A percentile compares a stretch with the other conserved stretches of the same genome.
Evolutionary conservation across 306 rosid species (phyloP).

Genomic region (Dalbergia oliveri): DNA sequence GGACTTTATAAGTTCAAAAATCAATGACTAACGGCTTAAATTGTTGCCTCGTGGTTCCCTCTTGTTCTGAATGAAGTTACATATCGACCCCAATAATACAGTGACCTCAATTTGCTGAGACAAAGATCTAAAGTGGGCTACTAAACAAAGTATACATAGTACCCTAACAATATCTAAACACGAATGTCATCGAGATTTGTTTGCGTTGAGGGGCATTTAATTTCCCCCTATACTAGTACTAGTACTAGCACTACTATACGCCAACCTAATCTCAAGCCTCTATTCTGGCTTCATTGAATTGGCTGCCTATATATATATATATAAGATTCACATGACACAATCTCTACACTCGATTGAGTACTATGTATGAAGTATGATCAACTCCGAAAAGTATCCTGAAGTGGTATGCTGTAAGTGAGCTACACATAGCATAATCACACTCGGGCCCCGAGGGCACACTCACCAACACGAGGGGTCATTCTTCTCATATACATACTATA

Average conservation of each 20-base stretch:
- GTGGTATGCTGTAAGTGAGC: constrained; percentile 31
- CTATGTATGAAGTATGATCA: constrained; percentile 1
- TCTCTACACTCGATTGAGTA: constrained; percentile 29
- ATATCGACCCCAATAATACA: constrained; percentile 30
- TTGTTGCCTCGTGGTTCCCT: constrained; percentile 1
- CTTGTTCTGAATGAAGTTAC: constrained; percentile 22
- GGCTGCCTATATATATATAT: constrained; percentile 17
- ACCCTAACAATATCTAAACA: constrained; percentile 9
- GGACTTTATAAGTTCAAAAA: neutral
- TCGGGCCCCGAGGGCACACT: constrained; percentile 28
- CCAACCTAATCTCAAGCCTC: constrained; percentile 24
- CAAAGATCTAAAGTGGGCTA: constrained; percentile 12
- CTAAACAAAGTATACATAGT: constrained; percentile 10
- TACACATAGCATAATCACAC: constrained; percentile 39
- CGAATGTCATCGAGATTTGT: neutral
- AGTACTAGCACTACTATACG: neutral
- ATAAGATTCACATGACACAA: constrained; percentile 13
- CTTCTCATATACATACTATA: neutral
- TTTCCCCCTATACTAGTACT: neutral
- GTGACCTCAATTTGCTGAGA: constrained; percentile 28
- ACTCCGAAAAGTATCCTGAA: constrained; percentile 32
- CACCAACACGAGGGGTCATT: constrained; percentile 35
- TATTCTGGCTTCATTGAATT: constrained; percentile 19
- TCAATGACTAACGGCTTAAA: neutral
- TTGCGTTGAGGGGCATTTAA: neutral